These are phyloP conservation scores for Erysiphe pulchra DNA, from an alignment of 2,329 filamentous ascomycete species.

Conservation along the genomic window DNA sequence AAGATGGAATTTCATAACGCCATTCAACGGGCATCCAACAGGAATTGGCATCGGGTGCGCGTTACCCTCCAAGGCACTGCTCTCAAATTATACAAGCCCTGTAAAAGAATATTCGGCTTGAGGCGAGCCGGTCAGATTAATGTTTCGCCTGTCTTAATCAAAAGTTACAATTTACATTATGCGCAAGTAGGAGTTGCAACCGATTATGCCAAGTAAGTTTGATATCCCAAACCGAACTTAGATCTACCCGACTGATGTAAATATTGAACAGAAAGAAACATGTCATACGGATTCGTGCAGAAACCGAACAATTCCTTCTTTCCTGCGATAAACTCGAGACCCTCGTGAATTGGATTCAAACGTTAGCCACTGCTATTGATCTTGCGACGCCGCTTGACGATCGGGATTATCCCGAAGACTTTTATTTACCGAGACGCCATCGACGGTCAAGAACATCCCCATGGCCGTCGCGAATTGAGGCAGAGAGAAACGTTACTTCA, in stretches of 20 bases:
- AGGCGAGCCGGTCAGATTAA: background rate
- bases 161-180: constrained; percentile 46
- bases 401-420: constrained; percentile 34
- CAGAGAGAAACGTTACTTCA: no score
- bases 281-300: constrained; percentile 44
- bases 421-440: constrained; percentile 25
- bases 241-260: background rate
- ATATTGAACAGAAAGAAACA: constrained; percentile 18
- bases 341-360: constrained; percentile 44
- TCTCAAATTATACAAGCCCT: constrained; percentile 33
- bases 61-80: constrained; percentile 42
- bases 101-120: constrained; percentile 20
- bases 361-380: constrained; percentile 46
- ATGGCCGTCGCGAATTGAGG: background rate
- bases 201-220: constrained; percentile 40
- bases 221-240: background rate
- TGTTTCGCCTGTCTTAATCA: constrained; percentile 14
- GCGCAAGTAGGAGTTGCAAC: constrained; percentile 51
- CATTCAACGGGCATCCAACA: constrained; percentile 32
- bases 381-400: constrained; percentile 46
- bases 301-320: constrained; percentile 49
- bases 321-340: constrained; percentile 37
- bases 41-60: constrained; percentile 37
- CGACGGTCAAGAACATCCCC: constrained; percentile 7
- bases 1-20: constrained; percentile 43